These are phyloP conservation scores for Proliferodiscus dingleyae DNA, from an alignment of 2,329 filamentous ascomycete genomes.

Conservation along the genomic window DNA sequence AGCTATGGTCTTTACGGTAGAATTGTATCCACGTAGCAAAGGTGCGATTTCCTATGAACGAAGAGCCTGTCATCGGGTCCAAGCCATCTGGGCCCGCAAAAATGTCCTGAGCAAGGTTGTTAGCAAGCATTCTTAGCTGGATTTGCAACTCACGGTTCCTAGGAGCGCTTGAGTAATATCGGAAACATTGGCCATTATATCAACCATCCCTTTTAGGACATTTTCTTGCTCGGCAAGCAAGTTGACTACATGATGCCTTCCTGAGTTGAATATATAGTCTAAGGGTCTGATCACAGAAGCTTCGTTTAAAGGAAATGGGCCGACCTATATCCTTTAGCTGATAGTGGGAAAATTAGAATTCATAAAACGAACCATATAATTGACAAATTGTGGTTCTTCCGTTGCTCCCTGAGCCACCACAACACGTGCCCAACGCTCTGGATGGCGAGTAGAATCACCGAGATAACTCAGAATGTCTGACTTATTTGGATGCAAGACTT, in stretches of 20 bases:
- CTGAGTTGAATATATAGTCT: constrained; percentile 5
- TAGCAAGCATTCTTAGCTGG: not conserved
- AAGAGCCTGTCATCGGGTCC: not conserved
- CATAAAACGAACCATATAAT: constrained; percentile 11
- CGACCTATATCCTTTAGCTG: constrained; percentile 6
- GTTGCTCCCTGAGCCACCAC: constrained; percentile 9
- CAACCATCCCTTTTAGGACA: not conserved
- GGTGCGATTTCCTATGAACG: not conserved
- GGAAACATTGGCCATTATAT: not conserved
- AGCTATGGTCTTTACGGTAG: not conserved
- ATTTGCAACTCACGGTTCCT: not conserved
- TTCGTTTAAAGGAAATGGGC: constrained; percentile 14
- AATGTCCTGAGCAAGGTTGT: not conserved
- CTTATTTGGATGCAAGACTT: constrained; percentile 19
- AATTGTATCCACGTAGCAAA: not conserved
- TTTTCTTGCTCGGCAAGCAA: not conserved
- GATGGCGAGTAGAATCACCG: constrained; percentile 4
- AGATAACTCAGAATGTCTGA: constrained; percentile 17
- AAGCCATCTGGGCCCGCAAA: not conserved
- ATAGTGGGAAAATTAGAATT: not conserved
- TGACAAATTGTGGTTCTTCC: not conserved
- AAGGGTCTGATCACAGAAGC: constrained; percentile 5
- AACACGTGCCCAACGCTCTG: constrained; percentile 14
- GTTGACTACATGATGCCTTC: not conserved
- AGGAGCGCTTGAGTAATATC: not conserved